Conservation (phyloP, 306 rosid genomes). For the Fragaria ananassa region DNA sequence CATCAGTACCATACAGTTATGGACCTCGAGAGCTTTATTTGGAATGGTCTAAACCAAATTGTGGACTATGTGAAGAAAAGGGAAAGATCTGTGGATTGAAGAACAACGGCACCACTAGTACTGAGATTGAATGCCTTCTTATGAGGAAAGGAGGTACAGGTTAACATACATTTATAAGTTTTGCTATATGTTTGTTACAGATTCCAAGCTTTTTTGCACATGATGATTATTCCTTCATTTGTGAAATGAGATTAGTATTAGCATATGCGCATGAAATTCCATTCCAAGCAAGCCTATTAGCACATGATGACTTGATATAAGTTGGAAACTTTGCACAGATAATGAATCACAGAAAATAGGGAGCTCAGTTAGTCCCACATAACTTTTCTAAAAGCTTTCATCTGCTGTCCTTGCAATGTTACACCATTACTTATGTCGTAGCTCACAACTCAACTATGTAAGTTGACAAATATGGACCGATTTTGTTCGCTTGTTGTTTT, state of each 20-base stretch:
- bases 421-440: no score
- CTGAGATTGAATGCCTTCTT: slow-evolving; percentile 16
- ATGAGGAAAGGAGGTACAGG: neutral
- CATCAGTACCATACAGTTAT: neutral
- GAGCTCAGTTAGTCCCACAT: neutral
- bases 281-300: neutral
- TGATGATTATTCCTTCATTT: no score
- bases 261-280: no score
- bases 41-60: slow-evolving; percentile 28
- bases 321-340: neutral
- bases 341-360: neutral
- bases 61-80: slow-evolving; percentile 25
- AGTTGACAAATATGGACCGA: neutral
- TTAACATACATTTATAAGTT: neutral
- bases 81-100: slow-evolving; percentile 29
- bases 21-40: neutral
- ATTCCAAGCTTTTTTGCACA: no score
- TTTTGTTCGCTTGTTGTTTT: neutral
- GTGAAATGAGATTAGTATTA: no score
- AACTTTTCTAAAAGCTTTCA: neutral
- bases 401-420: neutral
- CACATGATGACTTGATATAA: neutral
- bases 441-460: no score
- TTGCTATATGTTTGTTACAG: neutral
- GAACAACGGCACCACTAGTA: neutral